phyloP scores from a whole-genome alignment of 1,284 basidiomycete species.

The Pterulicium gracile region DNA sequence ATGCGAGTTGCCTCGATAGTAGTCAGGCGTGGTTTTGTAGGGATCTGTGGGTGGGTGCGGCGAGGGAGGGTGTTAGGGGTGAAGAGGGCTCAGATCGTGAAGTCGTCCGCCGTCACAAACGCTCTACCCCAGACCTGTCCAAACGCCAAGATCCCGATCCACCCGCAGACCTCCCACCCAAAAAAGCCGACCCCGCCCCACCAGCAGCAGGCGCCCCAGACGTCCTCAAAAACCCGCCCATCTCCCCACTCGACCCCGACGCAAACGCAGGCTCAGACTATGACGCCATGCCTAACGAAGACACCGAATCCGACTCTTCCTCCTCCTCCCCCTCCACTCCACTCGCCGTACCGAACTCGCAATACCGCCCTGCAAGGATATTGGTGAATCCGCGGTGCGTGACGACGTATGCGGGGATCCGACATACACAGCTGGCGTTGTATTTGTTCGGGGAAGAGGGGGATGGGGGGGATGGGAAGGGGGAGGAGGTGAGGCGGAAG shows the following conservation, averaged over 20 bases:
- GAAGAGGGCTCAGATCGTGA: conserved; percentile 28
- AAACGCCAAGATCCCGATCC: neutral
- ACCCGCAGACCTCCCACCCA: neutral
- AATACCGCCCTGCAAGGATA: conserved; percentile 80
- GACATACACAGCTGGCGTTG: conserved; percentile 82
- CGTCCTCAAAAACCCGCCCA: too few species aligned
- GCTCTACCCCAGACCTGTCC: conserved; percentile 3
- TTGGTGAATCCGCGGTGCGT: conserved; percentile 91
- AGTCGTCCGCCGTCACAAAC: conserved; percentile 12
- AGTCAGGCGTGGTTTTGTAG: conserved; percentile 94
- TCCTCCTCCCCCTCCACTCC: conserved; percentile 10
- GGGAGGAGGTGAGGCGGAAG: conserved; percentile 11
- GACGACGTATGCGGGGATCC: conserved; percentile 93
- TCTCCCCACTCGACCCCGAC: conserved; percentile 57
- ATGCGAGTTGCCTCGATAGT: conserved; percentile 85
- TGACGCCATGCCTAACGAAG: conserved; percentile 76
- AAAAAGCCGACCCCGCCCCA: neutral
- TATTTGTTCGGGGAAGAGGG: conserved; percentile 82
- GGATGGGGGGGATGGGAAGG: conserved; percentile 30
- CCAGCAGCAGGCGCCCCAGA: neutral
- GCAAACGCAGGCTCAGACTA: conserved; percentile 81
- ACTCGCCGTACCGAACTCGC: conserved; percentile 76
- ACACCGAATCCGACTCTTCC: conserved; percentile 26
- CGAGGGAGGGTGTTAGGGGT: conserved; percentile 58
- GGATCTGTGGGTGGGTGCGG: conserved; percentile 83